phyloP scores from a whole-genome alignment of 2,329 filamentous ascomycete genomes.

The Cyanodermella asteris region DNA sequence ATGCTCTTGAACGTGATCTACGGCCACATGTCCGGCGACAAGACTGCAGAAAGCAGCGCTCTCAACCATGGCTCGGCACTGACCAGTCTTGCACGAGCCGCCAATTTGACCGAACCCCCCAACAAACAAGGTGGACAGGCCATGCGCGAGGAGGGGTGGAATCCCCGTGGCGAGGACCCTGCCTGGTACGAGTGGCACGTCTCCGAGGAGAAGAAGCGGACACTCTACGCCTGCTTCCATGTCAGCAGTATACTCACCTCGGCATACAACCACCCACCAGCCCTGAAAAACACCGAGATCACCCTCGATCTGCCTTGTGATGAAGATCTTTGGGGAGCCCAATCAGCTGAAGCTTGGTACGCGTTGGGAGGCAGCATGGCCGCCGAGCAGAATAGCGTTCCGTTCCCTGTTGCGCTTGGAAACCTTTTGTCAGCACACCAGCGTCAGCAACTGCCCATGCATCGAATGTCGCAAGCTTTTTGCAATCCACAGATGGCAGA shows the following conservation, averaged over 20 bases:
- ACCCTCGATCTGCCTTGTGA: conserved; percentile 75
- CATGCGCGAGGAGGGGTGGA: conserved; percentile 21
- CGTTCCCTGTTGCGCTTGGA: conserved; percentile 65
- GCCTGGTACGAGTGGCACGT: conserved; percentile 82
- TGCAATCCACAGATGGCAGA: conserved; percentile 28
- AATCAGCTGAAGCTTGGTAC: conserved; percentile 62
- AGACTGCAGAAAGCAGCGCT: conserved; percentile 73
- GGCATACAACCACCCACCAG: conserved; percentile 79
- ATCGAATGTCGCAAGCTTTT: conserved; percentile 15
- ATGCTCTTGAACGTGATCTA: conserved; percentile 95
- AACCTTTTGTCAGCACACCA: conserved; percentile 62
- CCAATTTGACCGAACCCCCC: conserved; percentile 42
- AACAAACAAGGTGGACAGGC: conserved; percentile 30
- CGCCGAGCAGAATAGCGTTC: conserved; percentile 47
- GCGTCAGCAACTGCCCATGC: conserved; percentile 24
- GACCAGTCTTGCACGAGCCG: conserved; percentile 73
- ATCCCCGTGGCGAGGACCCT: conserved; percentile 14
- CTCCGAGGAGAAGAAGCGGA: conserved; percentile 77
- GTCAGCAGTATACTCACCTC: conserved; percentile 79
- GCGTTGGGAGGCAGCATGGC: conserved; percentile 50
- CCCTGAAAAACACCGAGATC: conserved; percentile 86
- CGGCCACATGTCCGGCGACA: conserved; percentile 83
- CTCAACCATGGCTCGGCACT: conserved; percentile 79
- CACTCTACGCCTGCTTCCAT: conserved; percentile 75
- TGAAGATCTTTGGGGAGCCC: conserved; percentile 72